These are phyloP conservation scores for Wilhelminamyces savonicus DNA, from an alignment of 805 yeast species.

Conservation along the genomic window DNA sequence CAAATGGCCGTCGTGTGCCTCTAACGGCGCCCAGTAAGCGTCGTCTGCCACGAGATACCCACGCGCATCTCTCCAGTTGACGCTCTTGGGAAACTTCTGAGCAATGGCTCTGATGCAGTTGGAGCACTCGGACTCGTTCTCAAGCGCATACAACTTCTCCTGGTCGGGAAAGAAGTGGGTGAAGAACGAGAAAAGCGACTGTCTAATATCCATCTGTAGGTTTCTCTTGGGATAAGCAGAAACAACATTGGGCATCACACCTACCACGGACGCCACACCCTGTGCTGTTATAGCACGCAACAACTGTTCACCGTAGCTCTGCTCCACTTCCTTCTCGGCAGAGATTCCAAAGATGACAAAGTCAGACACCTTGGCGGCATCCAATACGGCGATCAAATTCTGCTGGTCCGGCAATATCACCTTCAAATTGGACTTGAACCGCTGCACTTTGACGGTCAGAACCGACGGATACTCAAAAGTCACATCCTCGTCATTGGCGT, in stretches of 20 bases:
- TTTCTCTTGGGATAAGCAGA: conserved; percentile 65
- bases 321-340: conserved; percentile 77
- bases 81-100: conserved; percentile 78
- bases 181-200: conserved; percentile 36
- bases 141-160: conserved; percentile 71
- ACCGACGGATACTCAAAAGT: conserved; percentile 41
- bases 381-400: conserved; percentile 65
- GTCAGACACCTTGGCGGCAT: conserved; percentile 86
- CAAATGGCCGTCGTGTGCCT: conserved; percentile 28
- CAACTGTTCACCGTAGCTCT: conserved; percentile 78
- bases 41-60: conserved; percentile 79
- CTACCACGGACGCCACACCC: conserved; percentile 79
- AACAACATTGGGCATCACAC: conserved; percentile 71
- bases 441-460: conserved; percentile 44
- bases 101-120: conserved; percentile 72
- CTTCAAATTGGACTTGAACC: conserved; percentile 73
- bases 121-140: conserved; percentile 58
- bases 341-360: conserved; percentile 86
- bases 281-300: conserved; percentile 85
- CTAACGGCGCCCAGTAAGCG: conserved; percentile 35
- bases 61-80: conserved; percentile 91
- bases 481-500: conserved; percentile 21
- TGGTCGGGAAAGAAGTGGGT: conserved; percentile 52
- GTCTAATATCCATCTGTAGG: conserved; percentile 58
- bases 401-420: conserved; percentile 65